phyloP scores from a whole-genome alignment of 139 green algal genomes.

The Parachlorella kessleri region DNA sequence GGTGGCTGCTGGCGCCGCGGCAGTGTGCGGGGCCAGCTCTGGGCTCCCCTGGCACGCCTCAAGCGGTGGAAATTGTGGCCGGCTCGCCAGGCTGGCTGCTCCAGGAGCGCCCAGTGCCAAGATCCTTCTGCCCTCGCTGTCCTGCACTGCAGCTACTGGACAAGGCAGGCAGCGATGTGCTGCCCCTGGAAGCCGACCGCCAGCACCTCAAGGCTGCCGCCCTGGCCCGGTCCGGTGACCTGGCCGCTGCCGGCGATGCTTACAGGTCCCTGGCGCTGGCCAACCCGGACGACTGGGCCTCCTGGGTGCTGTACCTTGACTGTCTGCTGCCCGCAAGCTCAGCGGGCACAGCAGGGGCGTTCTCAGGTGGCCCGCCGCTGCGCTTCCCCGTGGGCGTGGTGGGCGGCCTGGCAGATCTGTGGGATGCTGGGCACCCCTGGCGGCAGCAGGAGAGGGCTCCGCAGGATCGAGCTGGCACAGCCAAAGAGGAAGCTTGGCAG shows the following conservation, averaged over 20 bases:
- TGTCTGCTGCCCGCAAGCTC: slow-evolving; percentile 49
- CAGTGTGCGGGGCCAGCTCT: too few relatives aligned
- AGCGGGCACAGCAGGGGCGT: not conserved
- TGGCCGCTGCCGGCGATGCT: slow-evolving; percentile 32
- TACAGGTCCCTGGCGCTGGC: slow-evolving; percentile 34
- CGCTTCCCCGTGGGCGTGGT: slow-evolving; percentile 36
- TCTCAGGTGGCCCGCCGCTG: not conserved
- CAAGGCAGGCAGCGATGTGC: too few relatives aligned
- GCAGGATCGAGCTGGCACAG: too few relatives aligned
- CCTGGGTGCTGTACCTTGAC: slow-evolving; percentile 60
- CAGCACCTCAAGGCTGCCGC: slow-evolving; percentile 55
- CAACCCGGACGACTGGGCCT: slow-evolving; percentile 67
- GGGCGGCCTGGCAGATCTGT: slow-evolving; percentile 33
- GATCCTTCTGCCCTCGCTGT: too few relatives aligned
- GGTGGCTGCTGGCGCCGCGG: too few relatives aligned
- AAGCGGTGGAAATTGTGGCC: too few relatives aligned
- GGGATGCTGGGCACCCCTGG: not conserved
- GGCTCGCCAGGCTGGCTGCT: too few relatives aligned
- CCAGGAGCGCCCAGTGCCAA: too few relatives aligned
- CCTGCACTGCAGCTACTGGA: too few relatives aligned
- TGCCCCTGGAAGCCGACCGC: slow-evolving; percentile 47
- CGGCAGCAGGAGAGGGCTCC: not conserved
- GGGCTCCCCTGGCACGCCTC: too few relatives aligned
- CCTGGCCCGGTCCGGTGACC: slow-evolving; percentile 38
- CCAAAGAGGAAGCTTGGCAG: too few relatives aligned